A percentile compares a stretch with the other conserved stretches of the same genome.
Evolutionary conservation across 2,329 filamentous ascomycete species (phyloP).

Genomic region (Phyllosticta paracitricarpa): DNA sequence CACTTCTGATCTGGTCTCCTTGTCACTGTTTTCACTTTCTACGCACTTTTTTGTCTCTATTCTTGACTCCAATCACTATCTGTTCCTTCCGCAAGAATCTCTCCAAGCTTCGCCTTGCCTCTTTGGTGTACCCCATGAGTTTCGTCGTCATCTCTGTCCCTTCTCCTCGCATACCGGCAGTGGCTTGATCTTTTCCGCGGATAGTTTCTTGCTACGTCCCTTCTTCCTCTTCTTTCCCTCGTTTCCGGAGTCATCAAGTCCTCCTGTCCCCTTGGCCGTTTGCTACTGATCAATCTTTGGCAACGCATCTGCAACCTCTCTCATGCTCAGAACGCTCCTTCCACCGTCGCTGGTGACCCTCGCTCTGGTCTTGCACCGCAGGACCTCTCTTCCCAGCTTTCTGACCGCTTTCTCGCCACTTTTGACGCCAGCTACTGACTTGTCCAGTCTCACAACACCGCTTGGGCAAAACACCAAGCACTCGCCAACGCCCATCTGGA

Average conservation of each 20-base stretch:
- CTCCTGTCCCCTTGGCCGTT: too few species aligned
- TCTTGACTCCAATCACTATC: too few species aligned
- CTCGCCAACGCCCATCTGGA: conserved; percentile 24
- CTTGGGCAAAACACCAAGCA: conserved; percentile 3
- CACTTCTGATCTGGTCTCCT: too few species aligned
- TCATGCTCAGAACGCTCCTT: conserved; percentile 7
- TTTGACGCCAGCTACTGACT: background rate
- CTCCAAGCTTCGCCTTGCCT: too few species aligned
- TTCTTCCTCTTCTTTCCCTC: background rate
- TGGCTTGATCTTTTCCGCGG: too few species aligned
- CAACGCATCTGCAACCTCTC: background rate
- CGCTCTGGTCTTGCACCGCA: conserved; percentile 8
- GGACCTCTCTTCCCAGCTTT: conserved; percentile 5
- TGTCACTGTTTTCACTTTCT: too few species aligned
- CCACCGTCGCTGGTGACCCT: conserved; percentile 8
- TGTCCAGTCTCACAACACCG: background rate
- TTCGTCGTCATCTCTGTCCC: too few species aligned
- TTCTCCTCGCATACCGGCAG: too few species aligned
- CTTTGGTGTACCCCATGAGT: too few species aligned
- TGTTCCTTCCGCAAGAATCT: too few species aligned
- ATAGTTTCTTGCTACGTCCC: too few species aligned
- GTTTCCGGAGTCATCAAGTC: background rate
- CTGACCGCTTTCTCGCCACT: background rate
- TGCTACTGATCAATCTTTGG: background rate
- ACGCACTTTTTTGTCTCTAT: too few species aligned